phyloP scores from a whole-genome alignment of 768 basidiomycete species.

The Pleurotus tuber-regium region DNA sequence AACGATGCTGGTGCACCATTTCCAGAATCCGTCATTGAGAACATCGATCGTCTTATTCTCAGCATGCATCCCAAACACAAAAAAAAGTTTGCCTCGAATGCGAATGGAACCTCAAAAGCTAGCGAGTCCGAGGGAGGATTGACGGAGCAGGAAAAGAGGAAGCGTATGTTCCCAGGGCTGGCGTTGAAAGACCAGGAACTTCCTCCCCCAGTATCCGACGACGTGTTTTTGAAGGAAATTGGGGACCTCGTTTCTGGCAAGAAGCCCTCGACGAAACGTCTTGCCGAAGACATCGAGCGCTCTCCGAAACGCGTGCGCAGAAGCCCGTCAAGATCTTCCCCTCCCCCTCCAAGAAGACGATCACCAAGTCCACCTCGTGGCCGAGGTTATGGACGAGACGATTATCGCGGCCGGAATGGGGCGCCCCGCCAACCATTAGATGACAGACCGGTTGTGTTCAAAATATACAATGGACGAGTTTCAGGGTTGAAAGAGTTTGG shows the following conservation, averaged over 20 bases:
- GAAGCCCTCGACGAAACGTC: constrained; percentile 42
- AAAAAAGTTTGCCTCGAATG: constrained; percentile 47
- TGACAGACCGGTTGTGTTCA: constrained; percentile 85
- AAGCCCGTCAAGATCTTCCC: constrained; percentile 44
- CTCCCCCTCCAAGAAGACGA: constrained; percentile 34
- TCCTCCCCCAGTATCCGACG: constrained; percentile 59
- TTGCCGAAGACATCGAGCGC: constrained; percentile 38
- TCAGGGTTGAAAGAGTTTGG: constrained; percentile 92
- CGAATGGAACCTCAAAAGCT: constrained; percentile 33
- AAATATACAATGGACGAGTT: constrained; percentile 90
- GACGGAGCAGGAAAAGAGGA: constrained; percentile 72
- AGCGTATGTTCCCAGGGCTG: constrained; percentile 88
- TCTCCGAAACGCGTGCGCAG: constrained; percentile 62
- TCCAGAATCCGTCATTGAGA: constrained; percentile 87
- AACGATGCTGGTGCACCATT: constrained; percentile 78
- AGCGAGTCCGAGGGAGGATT: constrained; percentile 32
- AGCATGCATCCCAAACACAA: constrained; percentile 96
- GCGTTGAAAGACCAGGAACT: constrained; percentile 76
- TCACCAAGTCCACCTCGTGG: constrained; percentile 63
- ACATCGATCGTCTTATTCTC: constrained; percentile 91
- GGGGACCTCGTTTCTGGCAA: constrained; percentile 86
- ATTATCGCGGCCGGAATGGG: constrained; percentile 32
- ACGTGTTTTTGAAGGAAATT: constrained; percentile 83
- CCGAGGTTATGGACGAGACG: constrained; percentile 41
- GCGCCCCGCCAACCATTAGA: constrained; percentile 49